Percentiles rank a stretch among this genome's conserved stretches.
Evolutionary conservation across 129 eudicot genomes (phyloP).

Genomic region (Gnaphalium uliginosum): DNA sequence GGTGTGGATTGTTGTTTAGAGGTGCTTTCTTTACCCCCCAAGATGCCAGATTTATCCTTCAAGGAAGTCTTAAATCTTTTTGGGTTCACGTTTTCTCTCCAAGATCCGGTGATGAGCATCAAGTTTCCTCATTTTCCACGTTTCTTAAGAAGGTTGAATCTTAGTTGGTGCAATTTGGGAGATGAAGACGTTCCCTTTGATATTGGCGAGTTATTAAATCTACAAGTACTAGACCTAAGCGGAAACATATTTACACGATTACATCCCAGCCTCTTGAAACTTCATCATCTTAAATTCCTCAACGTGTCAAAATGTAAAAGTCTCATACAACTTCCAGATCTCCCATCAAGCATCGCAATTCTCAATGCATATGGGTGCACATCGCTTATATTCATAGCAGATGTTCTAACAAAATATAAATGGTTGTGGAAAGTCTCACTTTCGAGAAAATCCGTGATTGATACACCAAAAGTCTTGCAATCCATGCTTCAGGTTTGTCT

Average conservation of each 20-base stretch:
- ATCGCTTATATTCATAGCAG: not conserved
- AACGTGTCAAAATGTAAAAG: not conserved
- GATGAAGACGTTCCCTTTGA: slow-evolving; percentile 16
- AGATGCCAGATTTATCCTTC: not conserved
- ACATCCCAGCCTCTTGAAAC: not conserved
- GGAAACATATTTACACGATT: slow-evolving; percentile 3
- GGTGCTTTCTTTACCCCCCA: not conserved
- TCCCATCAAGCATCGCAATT: slow-evolving; percentile 25
- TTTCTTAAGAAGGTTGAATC: not conserved
- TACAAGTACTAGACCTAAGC: slow-evolving; percentile 1
- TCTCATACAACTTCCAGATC: not conserved
- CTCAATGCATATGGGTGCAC: not conserved
- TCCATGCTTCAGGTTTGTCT: slow-evolving; percentile 18
- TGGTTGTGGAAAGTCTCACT: slow-evolving; percentile 22
- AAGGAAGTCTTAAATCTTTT: not conserved
- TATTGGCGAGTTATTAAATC: not conserved
- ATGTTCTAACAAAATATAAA: slow-evolving; percentile 9
- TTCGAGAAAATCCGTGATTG: not conserved
- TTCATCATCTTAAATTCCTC: slow-evolving; percentile 6
- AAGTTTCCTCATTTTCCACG: slow-evolving; percentile 8
- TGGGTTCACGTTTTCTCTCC: not conserved
- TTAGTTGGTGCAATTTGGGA: not conserved
- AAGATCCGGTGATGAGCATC: not conserved
- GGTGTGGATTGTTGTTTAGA: not conserved
- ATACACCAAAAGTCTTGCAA: not conserved